These are phyloP conservation scores for Epichloe typhina DNA, from an alignment of 2,329 filamentous ascomycete genomes.

Conservation along the genomic window DNA sequence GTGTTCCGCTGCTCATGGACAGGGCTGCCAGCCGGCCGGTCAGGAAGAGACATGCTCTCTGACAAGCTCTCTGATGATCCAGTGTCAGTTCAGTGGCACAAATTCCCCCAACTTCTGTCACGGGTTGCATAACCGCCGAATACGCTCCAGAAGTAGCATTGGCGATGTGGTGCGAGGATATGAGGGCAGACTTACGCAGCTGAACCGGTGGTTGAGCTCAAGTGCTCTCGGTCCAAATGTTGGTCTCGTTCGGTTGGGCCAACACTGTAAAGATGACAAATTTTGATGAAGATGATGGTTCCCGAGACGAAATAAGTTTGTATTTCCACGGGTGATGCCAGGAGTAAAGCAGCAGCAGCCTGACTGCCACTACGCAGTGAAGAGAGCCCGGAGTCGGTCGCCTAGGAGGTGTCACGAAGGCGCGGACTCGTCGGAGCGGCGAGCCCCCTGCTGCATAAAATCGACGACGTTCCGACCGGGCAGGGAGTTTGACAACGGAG, in stretches of 20 bases:
- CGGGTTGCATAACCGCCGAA: too few species aligned
- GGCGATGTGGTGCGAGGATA: background rate
- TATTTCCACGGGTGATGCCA: background rate
- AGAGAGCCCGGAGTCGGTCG: background rate
- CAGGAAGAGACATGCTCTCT: conserved; percentile 42
- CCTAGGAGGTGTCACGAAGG: conserved; percentile 1
- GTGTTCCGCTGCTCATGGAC: conserved; percentile 47
- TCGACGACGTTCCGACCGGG: background rate
- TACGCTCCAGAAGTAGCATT: background rate
- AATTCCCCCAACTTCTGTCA: background rate
- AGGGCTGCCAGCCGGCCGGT: conserved; percentile 51
- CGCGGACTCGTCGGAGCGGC: conserved; percentile 1
- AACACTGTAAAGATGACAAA: background rate
- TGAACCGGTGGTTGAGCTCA: background rate
- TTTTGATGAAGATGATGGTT: background rate
- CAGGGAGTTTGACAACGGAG: background rate
- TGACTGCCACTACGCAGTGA: background rate
- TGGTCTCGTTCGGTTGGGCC: background rate
- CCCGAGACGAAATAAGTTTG: background rate
- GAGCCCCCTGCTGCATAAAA: background rate
- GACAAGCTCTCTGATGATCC: conserved; percentile 14
- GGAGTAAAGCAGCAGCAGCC: background rate
- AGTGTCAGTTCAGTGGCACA: conserved; percentile 4
- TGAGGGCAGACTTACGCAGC: background rate
- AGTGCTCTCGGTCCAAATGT: background rate